Evolutionary conservation across 768 basidiomycete species (phyloP).

Genomic region (Boletus tylopilopsis): DNA sequence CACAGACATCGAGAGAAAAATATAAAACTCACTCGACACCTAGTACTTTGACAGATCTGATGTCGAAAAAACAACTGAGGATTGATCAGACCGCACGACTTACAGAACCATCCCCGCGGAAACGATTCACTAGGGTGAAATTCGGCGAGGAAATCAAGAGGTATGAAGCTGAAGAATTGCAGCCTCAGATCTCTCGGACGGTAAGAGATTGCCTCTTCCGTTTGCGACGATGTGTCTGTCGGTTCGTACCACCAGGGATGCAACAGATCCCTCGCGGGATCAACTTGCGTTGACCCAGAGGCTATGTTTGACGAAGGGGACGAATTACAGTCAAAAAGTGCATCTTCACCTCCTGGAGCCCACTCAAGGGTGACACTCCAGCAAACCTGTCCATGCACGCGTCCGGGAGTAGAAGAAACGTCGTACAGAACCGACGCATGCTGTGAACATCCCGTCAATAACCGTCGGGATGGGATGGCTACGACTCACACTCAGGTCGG

Average conservation of each 20-base stretch:
- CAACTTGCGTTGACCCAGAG: not conserved
- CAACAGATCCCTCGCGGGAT: not conserved
- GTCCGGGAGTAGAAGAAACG: not conserved
- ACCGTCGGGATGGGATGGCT: not conserved
- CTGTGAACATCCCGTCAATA: slow-evolving; percentile 12
- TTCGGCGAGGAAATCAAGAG: slow-evolving; percentile 28
- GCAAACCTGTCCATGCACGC: slow-evolving; percentile 32
- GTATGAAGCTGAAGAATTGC: slow-evolving; percentile 29
- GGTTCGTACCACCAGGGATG: slow-evolving; percentile 26
- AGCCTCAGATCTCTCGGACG: slow-evolving; percentile 21
- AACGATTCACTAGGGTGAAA: slow-evolving; percentile 34
- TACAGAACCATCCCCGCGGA: slow-evolving; percentile 48
- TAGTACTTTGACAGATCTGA: slow-evolving; percentile 39
- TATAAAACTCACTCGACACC: slow-evolving; percentile 38
- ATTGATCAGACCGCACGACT: slow-evolving; percentile 46
- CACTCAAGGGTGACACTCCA: slow-evolving; percentile 49
- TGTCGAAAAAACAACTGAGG: slow-evolving; percentile 44
- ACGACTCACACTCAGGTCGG: slow-evolving; percentile 35
- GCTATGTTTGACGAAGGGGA: not conserved
- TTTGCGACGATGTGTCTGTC: not conserved
- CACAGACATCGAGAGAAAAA: not conserved
- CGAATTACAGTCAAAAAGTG: slow-evolving; percentile 12
- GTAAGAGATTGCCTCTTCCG: slow-evolving; percentile 13
- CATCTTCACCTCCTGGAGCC: slow-evolving; percentile 48
- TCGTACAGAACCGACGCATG: slow-evolving; percentile 7